Evolutionary conservation across 352 stramenopile genomes (phyloP).

Genomic region (Globisporangium lucens): DNA sequence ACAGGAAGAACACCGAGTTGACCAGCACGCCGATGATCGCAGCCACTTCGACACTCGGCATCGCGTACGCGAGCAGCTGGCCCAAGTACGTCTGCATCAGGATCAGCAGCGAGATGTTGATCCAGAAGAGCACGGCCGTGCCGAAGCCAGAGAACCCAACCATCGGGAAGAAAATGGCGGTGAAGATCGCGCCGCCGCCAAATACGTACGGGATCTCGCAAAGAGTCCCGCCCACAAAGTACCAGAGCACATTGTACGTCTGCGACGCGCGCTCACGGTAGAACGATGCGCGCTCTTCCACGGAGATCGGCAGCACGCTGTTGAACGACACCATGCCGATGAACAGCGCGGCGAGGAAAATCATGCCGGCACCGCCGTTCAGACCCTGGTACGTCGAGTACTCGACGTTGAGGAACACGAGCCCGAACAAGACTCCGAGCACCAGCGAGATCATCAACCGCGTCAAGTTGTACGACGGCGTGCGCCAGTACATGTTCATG

Average conservation of each 20-base stretch:
- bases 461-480: conserved; percentile 81
- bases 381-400: conserved; percentile 51
- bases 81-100: conserved; percentile 39
- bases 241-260: conserved; percentile 78
- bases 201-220: conserved; percentile 72
- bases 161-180: conserved; percentile 40
- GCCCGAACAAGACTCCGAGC: conserved; percentile 32
- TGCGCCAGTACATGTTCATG: conserved; percentile 69
- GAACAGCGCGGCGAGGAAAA: conserved; percentile 36
- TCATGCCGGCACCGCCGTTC: conserved; percentile 57
- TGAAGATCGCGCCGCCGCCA: conserved; percentile 32
- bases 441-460: conserved; percentile 45
- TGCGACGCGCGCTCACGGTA: conserved; percentile 87
- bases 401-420: conserved; percentile 42
- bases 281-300: conserved; percentile 80
- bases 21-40: conserved; percentile 31
- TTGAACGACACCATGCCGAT: conserved; percentile 64
- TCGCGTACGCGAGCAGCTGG: conserved; percentile 30
- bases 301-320: conserved; percentile 68
- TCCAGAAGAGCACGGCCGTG: conserved; percentile 37
- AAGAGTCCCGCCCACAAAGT: conserved; percentile 72
- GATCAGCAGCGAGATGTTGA: conserved; percentile 28
- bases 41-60: conserved; percentile 36
- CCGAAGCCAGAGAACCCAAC: conserved; percentile 40
- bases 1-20: conserved; percentile 35